Evolutionary conservation across 148 eudicot species (phyloP), one percentile per base, ranked within the genome.

Genomic region (Hydrangea macrophylla): DNA sequence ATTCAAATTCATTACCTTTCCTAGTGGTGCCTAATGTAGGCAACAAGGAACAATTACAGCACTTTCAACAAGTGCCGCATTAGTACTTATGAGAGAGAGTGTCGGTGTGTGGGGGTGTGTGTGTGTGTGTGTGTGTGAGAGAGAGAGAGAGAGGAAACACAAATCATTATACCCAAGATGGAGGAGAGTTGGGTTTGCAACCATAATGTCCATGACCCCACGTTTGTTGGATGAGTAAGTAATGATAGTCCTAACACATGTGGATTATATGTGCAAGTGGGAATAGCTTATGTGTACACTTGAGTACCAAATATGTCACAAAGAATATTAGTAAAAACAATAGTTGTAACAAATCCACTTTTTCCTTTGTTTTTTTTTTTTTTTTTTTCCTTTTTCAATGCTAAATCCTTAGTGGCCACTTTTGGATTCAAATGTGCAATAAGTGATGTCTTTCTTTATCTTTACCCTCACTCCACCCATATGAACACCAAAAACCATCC

Each of bases 381-480:
- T 53, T 51, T 13, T 31, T 51, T 48, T 10, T 50, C 32, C 59
- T 50, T 65, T n/a, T 62, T 15, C n/a, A 25, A 42, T 25, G 51
- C 33, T 64, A 44, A 36, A 65, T 51, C 69, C 6, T 3, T 50
- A 51, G 69, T 54, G 58, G 71, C 37, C 35, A 24, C 45, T 50
- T 8, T 31, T 37, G 26, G 44, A 58, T 58, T 68, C 71, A 68
- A 56, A 57, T 12, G 3, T 68, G 71, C 71, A 68, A 68, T 68
- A 40, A 68, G 32, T 33, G 57, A 37, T 17, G 61, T 40, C 54
- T 55, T n/a, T n/a, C n/a, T 17, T 68, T 28, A 39, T 57, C 63
- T 68, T 68, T 68, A 68, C 36, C 36, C 71, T 68, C 20, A 68
- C 63, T 68, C 71, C 71, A 68, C 67, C 68, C 26, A 62, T 62